Conservation (phyloP, 768 basidiomycete species). For the Phylloporus rhodoxanthus region DNA sequence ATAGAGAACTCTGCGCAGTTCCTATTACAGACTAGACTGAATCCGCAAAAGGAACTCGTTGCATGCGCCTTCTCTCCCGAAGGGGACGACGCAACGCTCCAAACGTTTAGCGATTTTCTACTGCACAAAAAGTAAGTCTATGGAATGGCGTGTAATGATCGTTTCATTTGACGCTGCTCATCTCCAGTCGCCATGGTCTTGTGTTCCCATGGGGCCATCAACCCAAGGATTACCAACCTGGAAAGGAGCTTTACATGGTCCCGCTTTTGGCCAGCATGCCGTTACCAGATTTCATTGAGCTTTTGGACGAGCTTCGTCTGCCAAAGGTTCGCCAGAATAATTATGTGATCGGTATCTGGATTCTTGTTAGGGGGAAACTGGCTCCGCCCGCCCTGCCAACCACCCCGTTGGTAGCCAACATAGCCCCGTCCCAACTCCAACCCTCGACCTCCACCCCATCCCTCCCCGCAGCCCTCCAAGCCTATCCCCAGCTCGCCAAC, state of each 20-base stretch:
- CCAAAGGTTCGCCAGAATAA: constrained; percentile 59
- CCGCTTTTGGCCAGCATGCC: constrained; percentile 62
- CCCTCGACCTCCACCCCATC: constrained; percentile 9
- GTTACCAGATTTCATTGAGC: constrained; percentile 80
- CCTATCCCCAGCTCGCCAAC: constrained; percentile 37
- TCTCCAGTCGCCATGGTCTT: constrained; percentile 71
- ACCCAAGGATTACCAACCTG: constrained; percentile 68
- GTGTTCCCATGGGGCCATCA: constrained; percentile 81
- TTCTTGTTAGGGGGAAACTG: constrained; percentile 78
- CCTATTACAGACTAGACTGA: constrained; percentile 72
- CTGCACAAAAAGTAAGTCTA: constrained; percentile 62
- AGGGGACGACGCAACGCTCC: constrained; percentile 43
- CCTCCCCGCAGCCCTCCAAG: constrained; percentile 23
- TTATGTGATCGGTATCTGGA: constrained; percentile 76
- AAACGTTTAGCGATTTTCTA: constrained; percentile 59
- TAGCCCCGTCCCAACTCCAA: constrained; percentile 10
- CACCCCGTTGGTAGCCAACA: constrained; percentile 5
- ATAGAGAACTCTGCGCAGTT: constrained; percentile 73
- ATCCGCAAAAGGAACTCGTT: constrained; percentile 70
- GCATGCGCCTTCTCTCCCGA: constrained; percentile 68
- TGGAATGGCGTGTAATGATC: constrained; percentile 5
- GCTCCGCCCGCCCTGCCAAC: constrained; percentile 33
- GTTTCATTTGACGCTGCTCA: constrained; percentile 8
- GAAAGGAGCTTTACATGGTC: constrained; percentile 82
- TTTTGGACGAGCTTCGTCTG: constrained; percentile 69